A percentile compares a stretch with the other conserved stretches of the same genome.
These are phyloP conservation scores for Metschnikowia aberdeeniae DNA, from an alignment of 805 yeast genomes.

Conservation along the genomic window DNA sequence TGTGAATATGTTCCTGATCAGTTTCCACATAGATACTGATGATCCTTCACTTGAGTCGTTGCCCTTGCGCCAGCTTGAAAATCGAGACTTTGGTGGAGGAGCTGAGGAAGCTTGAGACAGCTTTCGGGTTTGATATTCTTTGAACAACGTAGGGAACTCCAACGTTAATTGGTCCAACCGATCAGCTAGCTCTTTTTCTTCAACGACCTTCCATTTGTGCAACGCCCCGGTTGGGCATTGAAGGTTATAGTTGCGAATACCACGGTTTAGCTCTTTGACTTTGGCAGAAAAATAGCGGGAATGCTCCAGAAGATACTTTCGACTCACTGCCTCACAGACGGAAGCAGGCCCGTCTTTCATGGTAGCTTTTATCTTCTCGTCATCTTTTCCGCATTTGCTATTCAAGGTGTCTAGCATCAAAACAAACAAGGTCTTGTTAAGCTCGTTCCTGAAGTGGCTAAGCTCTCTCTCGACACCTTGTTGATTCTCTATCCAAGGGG, in stretches of 20 bases:
- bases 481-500: conserved; percentile 90
- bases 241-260: conserved; percentile 34
- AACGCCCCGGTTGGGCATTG: conserved; percentile 35
- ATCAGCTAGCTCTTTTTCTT: conserved; percentile 23
- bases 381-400: background rate
- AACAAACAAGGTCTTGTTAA: conserved; percentile 35
- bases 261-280: conserved; percentile 12
- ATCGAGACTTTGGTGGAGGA: background rate
- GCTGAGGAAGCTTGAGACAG: background rate
- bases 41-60: background rate
- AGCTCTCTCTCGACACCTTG: conserved; percentile 49
- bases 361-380: background rate
- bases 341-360: background rate
- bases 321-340: background rate
- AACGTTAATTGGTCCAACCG: conserved; percentile 1
- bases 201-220: conserved; percentile 35
- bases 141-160: background rate
- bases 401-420: background rate
- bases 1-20: conserved; percentile 8
- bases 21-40: conserved; percentile 11
- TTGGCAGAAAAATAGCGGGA: conserved; percentile 10
- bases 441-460: conserved; percentile 40
- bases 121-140: background rate
- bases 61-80: background rate
- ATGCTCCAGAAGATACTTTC: background rate